Evolutionary conservation across 1,284 basidiomycete genomes (phyloP).

Genomic region (Fistulinella staudtii): DNA sequence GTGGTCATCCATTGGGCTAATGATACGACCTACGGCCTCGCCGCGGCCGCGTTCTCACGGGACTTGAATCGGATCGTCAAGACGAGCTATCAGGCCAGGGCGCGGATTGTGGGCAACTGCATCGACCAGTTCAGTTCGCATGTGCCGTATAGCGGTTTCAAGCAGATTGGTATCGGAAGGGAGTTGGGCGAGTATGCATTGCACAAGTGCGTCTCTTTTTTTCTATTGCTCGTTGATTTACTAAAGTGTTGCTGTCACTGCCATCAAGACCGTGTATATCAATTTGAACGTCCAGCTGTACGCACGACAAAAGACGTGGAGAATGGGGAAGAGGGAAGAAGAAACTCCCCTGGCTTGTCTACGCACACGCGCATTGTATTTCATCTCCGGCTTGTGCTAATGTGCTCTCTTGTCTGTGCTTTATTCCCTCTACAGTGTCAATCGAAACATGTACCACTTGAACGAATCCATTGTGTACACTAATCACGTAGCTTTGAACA

Average conservation of each 20-base stretch:
- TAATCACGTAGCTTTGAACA: too few species aligned
- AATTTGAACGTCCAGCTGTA: conserved; percentile 46
- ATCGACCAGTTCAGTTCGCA: conserved; percentile 62
- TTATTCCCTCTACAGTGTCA: too few species aligned
- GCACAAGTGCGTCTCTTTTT: conserved; percentile 42
- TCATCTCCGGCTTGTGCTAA: too few species aligned
- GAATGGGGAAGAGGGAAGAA: too few species aligned
- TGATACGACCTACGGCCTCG: conserved; percentile 83
- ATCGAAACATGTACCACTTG: too few species aligned
- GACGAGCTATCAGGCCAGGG: conserved; percentile 74
- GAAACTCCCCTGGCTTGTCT: too few species aligned
- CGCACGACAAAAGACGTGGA: too few species aligned
- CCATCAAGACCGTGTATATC: conserved; percentile 82
- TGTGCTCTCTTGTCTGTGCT: too few species aligned
- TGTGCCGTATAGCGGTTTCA: conserved; percentile 87
- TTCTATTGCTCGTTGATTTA: conserved; percentile 5
- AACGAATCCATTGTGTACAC: too few species aligned
- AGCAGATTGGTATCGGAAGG: conserved; percentile 80
- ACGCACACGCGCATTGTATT: too few species aligned
- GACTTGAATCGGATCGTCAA: conserved; percentile 74
- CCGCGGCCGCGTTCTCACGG: conserved; percentile 80
- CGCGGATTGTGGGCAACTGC: conserved; percentile 86
- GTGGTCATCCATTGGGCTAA: conserved; percentile 76
- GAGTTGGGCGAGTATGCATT: conserved; percentile 85
- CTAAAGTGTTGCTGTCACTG: conserved; percentile 61